Evolutionary conservation across 768 basidiomycete genomes (phyloP), one percentile per base, ranked within the genome.

Genomic region (Mycena olivaceomarginata): DNA sequence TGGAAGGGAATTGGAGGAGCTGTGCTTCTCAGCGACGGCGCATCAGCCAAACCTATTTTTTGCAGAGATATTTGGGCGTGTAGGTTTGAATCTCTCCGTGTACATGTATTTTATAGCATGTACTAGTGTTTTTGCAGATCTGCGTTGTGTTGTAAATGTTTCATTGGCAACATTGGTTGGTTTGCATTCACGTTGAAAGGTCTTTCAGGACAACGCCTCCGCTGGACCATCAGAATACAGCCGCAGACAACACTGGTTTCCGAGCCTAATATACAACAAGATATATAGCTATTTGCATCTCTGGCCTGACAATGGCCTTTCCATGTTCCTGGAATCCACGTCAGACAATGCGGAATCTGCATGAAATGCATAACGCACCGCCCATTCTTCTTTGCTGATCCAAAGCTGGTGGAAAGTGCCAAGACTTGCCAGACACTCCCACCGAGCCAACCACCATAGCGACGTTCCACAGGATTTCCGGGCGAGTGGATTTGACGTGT

Each of bases 381-480:
- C 92, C 94, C 96, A 98, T 81, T 98, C 97, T 84, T 97, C 97
- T 82, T 89, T 92, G 85, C 96, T 97, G 82, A 98, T 97, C 97
- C 97, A 98, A 66, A 98, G 88, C 80, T 98, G 98, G 83, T 99
- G 98, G 91, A 99, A 99, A 18, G 98, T 99, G 31, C 98, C 98
- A 82, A 99, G 86, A 82, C 96, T 97, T 1, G 95, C 98, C 63
- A 99, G 81, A 99, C 98, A 79, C 96, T 97, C 40, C 98, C 98
- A 13, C 98, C 98, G 9, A 99, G 87, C 98, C 98, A 99, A 22
- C 95, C 94, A 16, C 97, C 95, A 84, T 97, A 98, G 72, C 94
- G 92, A 62, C 98, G 92, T 84, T 99, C 98, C 66, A 94, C 90
- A 0, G 96, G 93, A 81, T 97, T 97, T 13, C 97, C 97, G 4